phyloP scores from a whole-genome alignment of 805 yeast genomes.

The Starmerella riodocensis region DNA sequence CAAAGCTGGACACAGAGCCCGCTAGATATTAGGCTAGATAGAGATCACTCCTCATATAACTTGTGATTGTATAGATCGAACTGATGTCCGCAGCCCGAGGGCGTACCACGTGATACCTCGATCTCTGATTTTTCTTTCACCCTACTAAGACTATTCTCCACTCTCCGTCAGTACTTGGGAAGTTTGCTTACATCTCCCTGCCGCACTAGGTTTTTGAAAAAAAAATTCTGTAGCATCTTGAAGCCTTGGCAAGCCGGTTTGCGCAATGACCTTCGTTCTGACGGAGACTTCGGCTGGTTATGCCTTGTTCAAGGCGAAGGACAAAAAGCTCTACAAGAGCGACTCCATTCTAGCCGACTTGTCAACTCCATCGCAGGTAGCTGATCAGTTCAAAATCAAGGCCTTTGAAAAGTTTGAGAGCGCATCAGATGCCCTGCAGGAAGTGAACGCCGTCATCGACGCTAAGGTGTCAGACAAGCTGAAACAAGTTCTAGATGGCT shows the following conservation, averaged over 20 bases:
- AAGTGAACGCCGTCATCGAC: conserved; percentile 80
- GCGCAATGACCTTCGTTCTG: conserved; percentile 38
- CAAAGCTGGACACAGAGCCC: too few species aligned
- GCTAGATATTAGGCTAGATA: too few species aligned
- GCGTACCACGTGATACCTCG: too few species aligned
- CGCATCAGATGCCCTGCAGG: conserved; percentile 93
- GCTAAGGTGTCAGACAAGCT: conserved; percentile 85
- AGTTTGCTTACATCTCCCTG: background rate
- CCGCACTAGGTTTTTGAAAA: conserved; percentile 1
- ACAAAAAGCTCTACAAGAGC: conserved; percentile 90
- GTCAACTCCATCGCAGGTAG: conserved; percentile 69
- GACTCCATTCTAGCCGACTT: conserved; percentile 60
- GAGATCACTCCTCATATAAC: too few species aligned
- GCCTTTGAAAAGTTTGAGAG: conserved; percentile 89
- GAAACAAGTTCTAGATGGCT: conserved; percentile 45
- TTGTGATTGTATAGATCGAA: too few species aligned
- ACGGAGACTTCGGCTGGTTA: conserved; percentile 99
- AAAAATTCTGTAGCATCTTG: background rate
- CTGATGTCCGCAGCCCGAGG: too few species aligned
- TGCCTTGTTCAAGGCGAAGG: conserved; percentile 93
- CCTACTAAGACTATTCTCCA: too few species aligned
- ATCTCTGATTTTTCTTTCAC: too few species aligned
- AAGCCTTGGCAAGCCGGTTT: background rate
- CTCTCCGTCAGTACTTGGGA: background rate
- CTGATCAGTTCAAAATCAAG: conserved; percentile 82